phyloP scores from a whole-genome alignment of 139 green algal species.

The Spirogloea muscicola region DNA sequence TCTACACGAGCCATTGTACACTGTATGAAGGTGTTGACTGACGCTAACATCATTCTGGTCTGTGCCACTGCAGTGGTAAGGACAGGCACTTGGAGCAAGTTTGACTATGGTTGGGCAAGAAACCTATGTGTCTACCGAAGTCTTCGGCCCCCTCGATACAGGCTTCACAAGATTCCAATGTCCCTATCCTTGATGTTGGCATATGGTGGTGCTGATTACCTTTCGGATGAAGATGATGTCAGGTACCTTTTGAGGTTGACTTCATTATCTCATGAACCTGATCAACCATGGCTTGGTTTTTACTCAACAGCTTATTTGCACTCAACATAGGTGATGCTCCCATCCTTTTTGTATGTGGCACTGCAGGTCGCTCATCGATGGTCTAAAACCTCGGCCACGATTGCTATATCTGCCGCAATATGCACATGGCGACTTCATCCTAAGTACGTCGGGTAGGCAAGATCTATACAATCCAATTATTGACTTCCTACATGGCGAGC shows the following conservation, averaged over 20 bases:
- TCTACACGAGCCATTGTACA: too few species aligned
- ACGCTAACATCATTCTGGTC: too few species aligned
- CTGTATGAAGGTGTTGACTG: too few species aligned
- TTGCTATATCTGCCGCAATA: conserved; percentile 17
- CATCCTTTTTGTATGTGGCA: too few species aligned
- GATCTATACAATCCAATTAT: too few species aligned
- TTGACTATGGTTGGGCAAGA: conserved; percentile 10
- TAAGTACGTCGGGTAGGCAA: not conserved
- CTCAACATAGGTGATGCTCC: too few species aligned
- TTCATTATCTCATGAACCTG: too few species aligned
- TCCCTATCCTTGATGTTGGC: not conserved
- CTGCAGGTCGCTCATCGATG: too few species aligned
- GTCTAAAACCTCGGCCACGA: not conserved
- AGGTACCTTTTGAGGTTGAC: not conserved
- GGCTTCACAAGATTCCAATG: not conserved
- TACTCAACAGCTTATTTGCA: too few species aligned
- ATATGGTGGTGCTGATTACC: conserved; percentile 9
- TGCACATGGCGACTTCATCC: conserved; percentile 17
- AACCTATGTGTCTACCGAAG: not conserved
- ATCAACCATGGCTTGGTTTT: too few species aligned
- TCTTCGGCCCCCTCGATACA: not conserved
- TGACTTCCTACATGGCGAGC: too few species aligned
- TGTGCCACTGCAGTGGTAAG: conserved; percentile 25
- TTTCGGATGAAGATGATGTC: not conserved
- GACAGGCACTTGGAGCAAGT: conserved; percentile 10